Evolutionary conservation across 169 alveolate genomes (phyloP), one percentile per base, ranked within the genome.

Genomic region (Plasmodium malariae): DNA sequence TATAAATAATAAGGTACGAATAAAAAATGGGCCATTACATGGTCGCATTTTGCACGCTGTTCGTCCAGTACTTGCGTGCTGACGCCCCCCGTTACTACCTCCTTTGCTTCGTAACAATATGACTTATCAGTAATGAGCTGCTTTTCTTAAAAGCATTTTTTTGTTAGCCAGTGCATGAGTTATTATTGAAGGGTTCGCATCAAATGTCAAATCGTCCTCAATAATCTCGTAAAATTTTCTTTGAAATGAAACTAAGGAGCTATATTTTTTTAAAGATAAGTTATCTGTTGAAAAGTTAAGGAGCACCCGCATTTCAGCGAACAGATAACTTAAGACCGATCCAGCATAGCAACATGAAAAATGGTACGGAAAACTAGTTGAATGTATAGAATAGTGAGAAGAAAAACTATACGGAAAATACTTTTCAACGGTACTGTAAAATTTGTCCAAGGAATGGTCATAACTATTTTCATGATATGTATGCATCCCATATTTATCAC

Each of bases 321-420:
- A 54, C 37, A 83, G 24, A 63, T 83, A 83, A 34, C 91, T 67
- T 30, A 83, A 48, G 51, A 83, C 91, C 14, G 91, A 67, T 7
- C 91, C 91, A 40, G 91, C 83, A 68, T 83, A 83, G 6, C 12
- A 36, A n/a, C 86, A 67, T 0, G 91, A 83, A 67, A 83, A 83
- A 45, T 83, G 91, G 68, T 83, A 83, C 3, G 91, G 91, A 43
- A 83, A 83, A 59, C 91, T 83, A 9, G 86, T 68, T 0, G 91
- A 83, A 24, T 83, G 72, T 48, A 83, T 51, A 37, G 85, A 65
- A 68, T 83, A 83, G 3, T n/a, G 32, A 0, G 73, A 34, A 49
- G 49, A 19, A 34, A 83, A 19, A 19, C 49, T 65, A 45, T 83
- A 83, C 9, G 85, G 91, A 21, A 83, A 45, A n/a, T 83, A 51